A percentile compares a stretch with the other conserved stretches of the same genome.
Conservation (phyloP, 2,329 filamentous ascomycete genomes). For the Colletotrichum liaoningense region DNA sequence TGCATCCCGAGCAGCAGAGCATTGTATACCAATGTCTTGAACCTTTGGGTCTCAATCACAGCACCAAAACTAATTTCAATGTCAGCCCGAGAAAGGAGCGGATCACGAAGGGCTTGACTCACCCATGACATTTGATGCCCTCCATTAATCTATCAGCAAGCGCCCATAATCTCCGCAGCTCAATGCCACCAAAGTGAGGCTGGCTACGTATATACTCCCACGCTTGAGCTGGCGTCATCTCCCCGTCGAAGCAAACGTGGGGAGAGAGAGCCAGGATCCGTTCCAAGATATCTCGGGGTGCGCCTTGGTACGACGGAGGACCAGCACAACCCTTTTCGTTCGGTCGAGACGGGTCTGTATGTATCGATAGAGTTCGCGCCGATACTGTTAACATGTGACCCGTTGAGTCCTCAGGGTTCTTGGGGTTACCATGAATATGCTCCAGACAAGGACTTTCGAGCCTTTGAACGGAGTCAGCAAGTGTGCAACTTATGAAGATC, state of each 20-base stretch:
- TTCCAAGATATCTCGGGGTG: slow-evolving; percentile 39
- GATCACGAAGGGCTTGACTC: not conserved
- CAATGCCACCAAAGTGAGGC: slow-evolving; percentile 45
- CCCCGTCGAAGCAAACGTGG: slow-evolving; percentile 43
- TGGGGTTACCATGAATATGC: slow-evolving; percentile 42
- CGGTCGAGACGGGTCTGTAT: not conserved
- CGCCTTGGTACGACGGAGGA: slow-evolving; percentile 12
- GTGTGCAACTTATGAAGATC: too few relatives aligned
- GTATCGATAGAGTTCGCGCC: slow-evolving; percentile 35
- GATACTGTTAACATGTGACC: slow-evolving; percentile 44
- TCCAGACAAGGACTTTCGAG: slow-evolving; percentile 43
- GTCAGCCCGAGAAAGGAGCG: not conserved
- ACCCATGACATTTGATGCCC: slow-evolving; percentile 51
- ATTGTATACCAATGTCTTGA: slow-evolving; percentile 13
- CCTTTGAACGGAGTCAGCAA: slow-evolving; percentile 27
- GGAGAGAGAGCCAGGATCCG: slow-evolving; percentile 40
- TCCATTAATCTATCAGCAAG: slow-evolving; percentile 44
- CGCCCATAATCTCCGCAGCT: slow-evolving; percentile 40
- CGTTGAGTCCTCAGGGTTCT: slow-evolving; percentile 39
- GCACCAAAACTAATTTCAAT: slow-evolving; percentile 20
- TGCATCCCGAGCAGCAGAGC: not conserved
- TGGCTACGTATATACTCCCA: slow-evolving; percentile 49
- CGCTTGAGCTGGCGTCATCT: slow-evolving; percentile 52
- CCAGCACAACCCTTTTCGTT: not conserved
- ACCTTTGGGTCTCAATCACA: slow-evolving; percentile 1